Evolutionary conservation across 2,329 filamentous ascomycete genomes (phyloP), one percentile per base, ranked within the genome.

Genomic region (Alternaria metachromatica): DNA sequence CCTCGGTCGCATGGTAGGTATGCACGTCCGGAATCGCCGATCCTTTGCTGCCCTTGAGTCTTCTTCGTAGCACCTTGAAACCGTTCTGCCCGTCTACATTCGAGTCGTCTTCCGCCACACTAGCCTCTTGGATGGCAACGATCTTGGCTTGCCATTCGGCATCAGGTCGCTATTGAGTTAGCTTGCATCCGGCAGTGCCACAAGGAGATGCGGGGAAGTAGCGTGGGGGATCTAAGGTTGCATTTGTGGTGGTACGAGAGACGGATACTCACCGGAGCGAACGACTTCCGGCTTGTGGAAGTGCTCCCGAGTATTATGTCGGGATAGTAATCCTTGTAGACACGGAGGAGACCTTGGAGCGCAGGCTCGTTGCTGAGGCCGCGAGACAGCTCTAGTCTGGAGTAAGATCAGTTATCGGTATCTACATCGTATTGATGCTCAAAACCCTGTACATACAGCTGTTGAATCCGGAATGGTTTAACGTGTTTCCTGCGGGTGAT

Each of bases 321-420:
- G 0, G 93, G 93, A 73, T 95, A 96, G 79, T 95, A 96, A 76
- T 95, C 93, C 76, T 96, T 96, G 82, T 90, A 96, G n/a, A 95
- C 88, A 59, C 91, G 87, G 54, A 96, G 82, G 18, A 97, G 83
- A 4, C 92, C 92, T 41, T 91, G 85, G 37, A 97, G 82, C 55
- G 89, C 87, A 53, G 90, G 90, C 60, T 97, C 93, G 72, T 92
- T 91, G 18, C 83, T 83, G 15, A 82, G 77, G 67, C 78, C 79
- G 43, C 80, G 81, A 46, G 84, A 80, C 20, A 86, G 71, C 62
- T 86, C 84, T 73, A 87, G 83, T 6, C 80, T 82, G 55, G 18
- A 44, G 37, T 62, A 30, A 56, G 62, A 67, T 79, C 58, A 78
- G 71, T 66, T 64, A 25, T 55, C 51, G 55, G n/a, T 43, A 50